Base-by-base conservation (phyloP, 371 early-diverging fungal genomes). In the Mortierella sp. region DNA sequence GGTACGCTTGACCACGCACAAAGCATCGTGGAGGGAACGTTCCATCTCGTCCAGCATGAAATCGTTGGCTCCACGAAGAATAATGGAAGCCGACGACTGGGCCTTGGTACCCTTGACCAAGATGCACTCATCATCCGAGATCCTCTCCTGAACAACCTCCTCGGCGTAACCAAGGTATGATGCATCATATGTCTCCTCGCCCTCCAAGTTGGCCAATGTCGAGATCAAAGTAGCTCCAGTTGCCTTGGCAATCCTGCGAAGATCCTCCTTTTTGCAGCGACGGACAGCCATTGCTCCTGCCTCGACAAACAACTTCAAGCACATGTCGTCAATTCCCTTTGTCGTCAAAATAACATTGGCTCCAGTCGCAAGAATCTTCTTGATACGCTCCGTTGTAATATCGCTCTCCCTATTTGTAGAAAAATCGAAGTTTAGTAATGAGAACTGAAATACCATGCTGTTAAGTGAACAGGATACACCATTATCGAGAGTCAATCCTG, bases 31-130 rank as follows among this genome's bases (percentile, higher is more conserved):
- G 77, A 99, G 83, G 44, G 98, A 96, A 80, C 99, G 94, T 89
- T 99, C 99, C 99, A 99, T 99, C 92, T 99, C 99, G 84, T 99
- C 99, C 80, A 99, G 89, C 96, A 98, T 98, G 84, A 95, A 98
- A 88, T 99, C 99, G 89, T 99, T 99, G 57, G 99, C 99, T 71
- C 99, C 99, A 84, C 99, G 97, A 77, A 99, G 93, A 79, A 99
- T 97, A 81, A 99, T 94, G 44, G 99, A 98, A 0, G 96, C 92
- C 14, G 97, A 94, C 72, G 95, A 96, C 87, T 97, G 97, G 74
- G 95, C 93, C 92, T 97, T 97, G 78, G 98, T 97, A 28, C 98
- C 99, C 89, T 97, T 97, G 86, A 99, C 92, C 70, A 99, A 90
- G 76, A 99, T 99, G 89, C 98, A 98, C 84, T 99, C 99, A 88